phyloP scores from a whole-genome alignment of 192 early-diverging fungal species.

The Ambispora gerdemannii region DNA sequence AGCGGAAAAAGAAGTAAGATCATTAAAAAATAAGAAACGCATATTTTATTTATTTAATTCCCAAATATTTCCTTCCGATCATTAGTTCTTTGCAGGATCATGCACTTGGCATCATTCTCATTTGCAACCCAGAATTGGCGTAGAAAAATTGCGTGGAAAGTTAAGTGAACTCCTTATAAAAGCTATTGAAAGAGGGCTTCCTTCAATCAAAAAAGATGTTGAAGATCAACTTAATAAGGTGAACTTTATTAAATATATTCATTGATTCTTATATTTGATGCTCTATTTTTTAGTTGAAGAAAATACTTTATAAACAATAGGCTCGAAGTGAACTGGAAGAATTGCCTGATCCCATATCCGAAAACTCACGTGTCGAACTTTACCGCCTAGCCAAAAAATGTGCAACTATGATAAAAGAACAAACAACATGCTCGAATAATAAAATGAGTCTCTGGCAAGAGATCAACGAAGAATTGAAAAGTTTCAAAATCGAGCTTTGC shows the following conservation, averaged over 20 bases:
- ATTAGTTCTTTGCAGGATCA: not conserved
- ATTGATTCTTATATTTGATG: not conserved
- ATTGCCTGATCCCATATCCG: not conserved
- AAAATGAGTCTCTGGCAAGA: not conserved
- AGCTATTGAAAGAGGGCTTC: not conserved
- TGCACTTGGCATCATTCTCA: not conserved
- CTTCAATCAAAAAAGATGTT: constrained; percentile 13
- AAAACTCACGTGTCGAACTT: not conserved
- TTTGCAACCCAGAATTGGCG: not conserved
- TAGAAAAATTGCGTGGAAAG: not conserved
- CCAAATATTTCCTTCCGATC: not conserved
- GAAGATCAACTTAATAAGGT: constrained; percentile 7
- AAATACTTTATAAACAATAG: no score
- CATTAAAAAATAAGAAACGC: not conserved
- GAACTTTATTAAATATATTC: not conserved
- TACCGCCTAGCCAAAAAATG: not conserved
- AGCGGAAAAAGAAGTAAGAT: not conserved
- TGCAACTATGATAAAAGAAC: not conserved
- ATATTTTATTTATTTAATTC: not conserved
- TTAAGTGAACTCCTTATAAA: constrained; percentile 17
- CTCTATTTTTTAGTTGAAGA: not conserved
- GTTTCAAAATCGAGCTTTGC: not conserved
- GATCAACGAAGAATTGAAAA: not conserved
- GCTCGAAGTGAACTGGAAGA: not conserved
- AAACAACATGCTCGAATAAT: not conserved